Conservation (phyloP, 2,329 filamentous ascomycete species). For the Colletotrichum liriopes region DNA sequence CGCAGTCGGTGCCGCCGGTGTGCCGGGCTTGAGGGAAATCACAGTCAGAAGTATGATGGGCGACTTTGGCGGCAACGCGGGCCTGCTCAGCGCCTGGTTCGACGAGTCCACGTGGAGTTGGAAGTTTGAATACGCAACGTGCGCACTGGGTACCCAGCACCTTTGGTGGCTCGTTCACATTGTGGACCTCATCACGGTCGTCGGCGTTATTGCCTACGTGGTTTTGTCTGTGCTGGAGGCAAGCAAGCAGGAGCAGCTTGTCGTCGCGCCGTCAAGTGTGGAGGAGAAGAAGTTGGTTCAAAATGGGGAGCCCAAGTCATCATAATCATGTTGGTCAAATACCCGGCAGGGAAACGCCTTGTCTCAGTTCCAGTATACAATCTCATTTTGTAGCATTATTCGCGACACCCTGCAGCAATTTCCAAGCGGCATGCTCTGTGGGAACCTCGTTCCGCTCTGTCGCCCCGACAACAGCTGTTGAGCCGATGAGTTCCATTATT, state of each 20-base stretch:
- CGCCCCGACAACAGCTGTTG: background rate
- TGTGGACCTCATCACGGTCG: slow-evolving; percentile 69
- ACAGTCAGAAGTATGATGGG: slow-evolving; percentile 99
- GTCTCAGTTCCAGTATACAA: slow-evolving; percentile 37
- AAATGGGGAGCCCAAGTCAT: slow-evolving; percentile 31
- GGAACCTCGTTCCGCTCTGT: background rate
- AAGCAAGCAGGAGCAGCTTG: slow-evolving; percentile 2
- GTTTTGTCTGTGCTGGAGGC: slow-evolving; percentile 38
- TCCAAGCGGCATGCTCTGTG: background rate
- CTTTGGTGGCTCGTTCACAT: slow-evolving; percentile 95
- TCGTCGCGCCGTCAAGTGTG: background rate
- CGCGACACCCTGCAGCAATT: background rate
- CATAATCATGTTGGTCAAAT: slow-evolving; percentile 38
- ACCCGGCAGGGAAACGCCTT: slow-evolving; percentile 40
- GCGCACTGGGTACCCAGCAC: slow-evolving; percentile 87
- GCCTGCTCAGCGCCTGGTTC: slow-evolving; percentile 91
- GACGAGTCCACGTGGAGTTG: slow-evolving; percentile 81
- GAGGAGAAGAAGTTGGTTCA: slow-evolving; percentile 20
- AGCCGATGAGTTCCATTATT: background rate
- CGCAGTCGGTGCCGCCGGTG: slow-evolving; percentile 58
- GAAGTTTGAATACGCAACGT: slow-evolving; percentile 85
- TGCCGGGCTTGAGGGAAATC: slow-evolving; percentile 85
- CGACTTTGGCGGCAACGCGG: slow-evolving; percentile 92
- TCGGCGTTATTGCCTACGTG: slow-evolving; percentile 50
- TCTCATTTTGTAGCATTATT: slow-evolving; percentile 34